phyloP scores from a whole-genome alignment of 257 asterid genomes.

The Dorcoceras hygrometricum region DNA sequence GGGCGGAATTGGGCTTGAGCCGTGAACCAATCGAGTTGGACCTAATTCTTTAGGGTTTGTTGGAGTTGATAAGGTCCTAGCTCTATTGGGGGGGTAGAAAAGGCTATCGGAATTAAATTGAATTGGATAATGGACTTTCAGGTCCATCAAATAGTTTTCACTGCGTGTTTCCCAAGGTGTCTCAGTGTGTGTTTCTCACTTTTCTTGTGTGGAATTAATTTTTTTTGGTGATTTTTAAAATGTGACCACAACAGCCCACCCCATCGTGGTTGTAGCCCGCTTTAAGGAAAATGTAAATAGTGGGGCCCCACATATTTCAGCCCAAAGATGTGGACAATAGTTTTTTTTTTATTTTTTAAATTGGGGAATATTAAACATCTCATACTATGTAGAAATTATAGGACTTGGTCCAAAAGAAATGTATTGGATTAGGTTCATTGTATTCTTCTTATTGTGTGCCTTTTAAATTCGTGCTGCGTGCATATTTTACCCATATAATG shows the following conservation, averaged over 20 bases:
- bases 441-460: too few species aligned
- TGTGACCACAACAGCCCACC: slow-evolving; percentile 45
- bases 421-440: too few species aligned
- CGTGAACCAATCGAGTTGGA: slow-evolving; percentile 51
- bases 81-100: slow-evolving; percentile 29
- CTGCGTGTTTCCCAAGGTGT: slow-evolving; percentile 33
- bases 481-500: too few species aligned
- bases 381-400: neutral
- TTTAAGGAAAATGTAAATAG: neutral
- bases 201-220: neutral
- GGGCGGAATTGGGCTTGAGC: slow-evolving; percentile 75
- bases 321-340: neutral
- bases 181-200: slow-evolving; percentile 33
- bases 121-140: slow-evolving; percentile 83
- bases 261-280: slow-evolving; percentile 44
- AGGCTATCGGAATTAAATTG: slow-evolving; percentile 34
- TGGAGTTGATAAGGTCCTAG: slow-evolving; percentile 42
- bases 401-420: neutral
- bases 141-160: slow-evolving; percentile 53
- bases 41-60: slow-evolving; percentile 39
- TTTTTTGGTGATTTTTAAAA: slow-evolving; percentile 23
- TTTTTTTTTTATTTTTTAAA: too few species aligned
- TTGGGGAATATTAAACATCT: too few species aligned
- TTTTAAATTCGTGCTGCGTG: too few species aligned
- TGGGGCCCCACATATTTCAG: neutral